A percentile compares a stretch with the other conserved stretches of the same genome.
phyloP scores from a whole-genome alignment of 163 green algal species.

The Prototheca wickerhamii region DNA sequence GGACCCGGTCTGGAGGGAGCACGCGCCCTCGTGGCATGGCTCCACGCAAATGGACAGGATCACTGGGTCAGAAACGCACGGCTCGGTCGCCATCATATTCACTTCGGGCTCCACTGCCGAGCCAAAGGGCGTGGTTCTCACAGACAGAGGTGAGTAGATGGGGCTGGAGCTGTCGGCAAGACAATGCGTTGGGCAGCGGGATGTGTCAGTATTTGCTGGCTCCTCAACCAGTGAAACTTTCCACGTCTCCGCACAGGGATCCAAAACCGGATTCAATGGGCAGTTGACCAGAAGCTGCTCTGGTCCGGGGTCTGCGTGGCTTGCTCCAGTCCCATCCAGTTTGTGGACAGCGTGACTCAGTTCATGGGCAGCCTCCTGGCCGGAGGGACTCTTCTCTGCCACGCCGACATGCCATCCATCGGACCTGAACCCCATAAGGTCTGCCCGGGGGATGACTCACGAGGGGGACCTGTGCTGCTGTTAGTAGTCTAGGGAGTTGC shows the following conservation, averaged over 20 bases:
- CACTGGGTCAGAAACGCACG: no score
- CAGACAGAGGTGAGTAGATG: neutral
- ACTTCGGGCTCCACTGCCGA: conserved; percentile 46
- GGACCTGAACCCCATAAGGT: neutral
- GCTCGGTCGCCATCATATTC: no score
- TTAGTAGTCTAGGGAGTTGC: no score
- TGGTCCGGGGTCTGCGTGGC: no score
- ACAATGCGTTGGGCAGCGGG: no score
- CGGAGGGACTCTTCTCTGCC: conserved; percentile 8
- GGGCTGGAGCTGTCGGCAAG: neutral
- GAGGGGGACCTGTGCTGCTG: no score
- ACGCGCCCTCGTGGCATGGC: no score
- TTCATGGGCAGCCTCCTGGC: conserved; percentile 41
- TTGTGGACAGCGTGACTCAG: conserved; percentile 54
- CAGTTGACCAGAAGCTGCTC: neutral
- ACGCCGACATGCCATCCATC: neutral
- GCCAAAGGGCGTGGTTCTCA: conserved; percentile 9
- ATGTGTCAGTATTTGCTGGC: no score
- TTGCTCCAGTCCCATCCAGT: conserved; percentile 13
- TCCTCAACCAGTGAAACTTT: neutral
- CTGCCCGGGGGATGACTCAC: no score
- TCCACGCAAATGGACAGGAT: no score
- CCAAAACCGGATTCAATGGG: neutral
- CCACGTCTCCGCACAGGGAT: neutral
- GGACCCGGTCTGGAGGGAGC: no score